Conservation (phyloP, 345 rosid genomes). For the Syzygium aqueum region DNA sequence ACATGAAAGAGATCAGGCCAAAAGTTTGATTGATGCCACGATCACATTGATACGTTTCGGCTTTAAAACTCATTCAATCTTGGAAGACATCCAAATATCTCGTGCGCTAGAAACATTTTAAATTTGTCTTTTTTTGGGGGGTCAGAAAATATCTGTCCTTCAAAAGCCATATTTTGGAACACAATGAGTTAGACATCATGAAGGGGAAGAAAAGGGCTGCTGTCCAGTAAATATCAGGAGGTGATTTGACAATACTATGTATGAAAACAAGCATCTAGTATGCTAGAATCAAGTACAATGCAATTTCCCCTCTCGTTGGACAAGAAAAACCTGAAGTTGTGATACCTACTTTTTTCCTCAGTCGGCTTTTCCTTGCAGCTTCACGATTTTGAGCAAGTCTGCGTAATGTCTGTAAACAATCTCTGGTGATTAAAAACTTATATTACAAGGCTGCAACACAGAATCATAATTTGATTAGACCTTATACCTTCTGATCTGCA, state of each 20-base stretch:
- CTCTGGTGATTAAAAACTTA: neutral
- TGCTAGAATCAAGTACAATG: neutral
- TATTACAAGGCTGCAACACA: neutral
- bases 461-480: neutral
- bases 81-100: neutral
- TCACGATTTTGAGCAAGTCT: conserved; percentile 99
- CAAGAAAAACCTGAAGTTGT: neutral
- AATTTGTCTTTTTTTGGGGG: neutral
- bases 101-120: neutral
- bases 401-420: conserved; percentile 54
- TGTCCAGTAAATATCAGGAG: neutral
- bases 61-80: neutral
- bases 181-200: neutral
- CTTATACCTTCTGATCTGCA: conserved; percentile 70
- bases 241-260: neutral
- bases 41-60: neutral
- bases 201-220: neutral
- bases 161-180: neutral
- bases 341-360: conserved; percentile 73
- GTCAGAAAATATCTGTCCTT: neutral
- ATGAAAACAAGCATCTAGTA: neutral
- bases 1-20: neutral
- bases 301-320: neutral
- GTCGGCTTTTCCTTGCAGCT: conserved; percentile 95
- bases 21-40: neutral